Evolutionary conservation across 2,329 filamentous ascomycete genomes (phyloP), one percentile per base, ranked within the genome.

Genomic region (Aspergillus sp.): DNA sequence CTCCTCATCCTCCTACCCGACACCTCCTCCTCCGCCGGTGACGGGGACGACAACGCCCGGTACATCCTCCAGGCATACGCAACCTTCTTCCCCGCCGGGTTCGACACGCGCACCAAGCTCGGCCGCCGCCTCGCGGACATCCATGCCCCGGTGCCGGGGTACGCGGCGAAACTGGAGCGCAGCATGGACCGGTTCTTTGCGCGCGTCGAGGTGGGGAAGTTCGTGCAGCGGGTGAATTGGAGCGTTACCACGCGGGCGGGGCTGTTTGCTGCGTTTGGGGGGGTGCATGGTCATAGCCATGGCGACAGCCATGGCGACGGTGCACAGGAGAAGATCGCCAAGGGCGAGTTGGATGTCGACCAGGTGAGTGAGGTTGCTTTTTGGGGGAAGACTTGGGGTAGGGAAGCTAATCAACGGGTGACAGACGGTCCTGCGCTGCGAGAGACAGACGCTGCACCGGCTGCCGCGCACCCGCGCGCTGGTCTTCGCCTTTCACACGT

Each of bases 111-210:
- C n/a, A 60, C 75, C 44, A 86, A 86, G 55, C 73, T 86, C 7
- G 77, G 76, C 1, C 68, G 77, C 11, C 71, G 74, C 0, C 71
- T 87, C 0, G 70, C 77, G 0, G 73, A 76, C 23, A 86, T 87
- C 58, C 84, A 87, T 61, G 65, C 45, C 0, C 83, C 83, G 0
- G 82, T 87, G 0, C 84, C 84, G 0, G 76, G 78, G 5, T 87
- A 87, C 62, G 69, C 63, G 29, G 66, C 74, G 43, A 86, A 84
- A 60, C 60, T 87, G 0, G 80, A 81, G 59, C 77, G 71, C 46
- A 79, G 75, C 47, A 87, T 87, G 84, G 83, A 87, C 62, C 71
- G 81, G 1, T 86, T 82, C 68, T 86, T 87, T 63, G 75, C 78
- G 1, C 65, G 67, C 11, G 45, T 87, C 0, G 77, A 80, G 10